Conservation (phyloP, 176 grass and related monocot genomes). For the Stipa capillata region DNA sequence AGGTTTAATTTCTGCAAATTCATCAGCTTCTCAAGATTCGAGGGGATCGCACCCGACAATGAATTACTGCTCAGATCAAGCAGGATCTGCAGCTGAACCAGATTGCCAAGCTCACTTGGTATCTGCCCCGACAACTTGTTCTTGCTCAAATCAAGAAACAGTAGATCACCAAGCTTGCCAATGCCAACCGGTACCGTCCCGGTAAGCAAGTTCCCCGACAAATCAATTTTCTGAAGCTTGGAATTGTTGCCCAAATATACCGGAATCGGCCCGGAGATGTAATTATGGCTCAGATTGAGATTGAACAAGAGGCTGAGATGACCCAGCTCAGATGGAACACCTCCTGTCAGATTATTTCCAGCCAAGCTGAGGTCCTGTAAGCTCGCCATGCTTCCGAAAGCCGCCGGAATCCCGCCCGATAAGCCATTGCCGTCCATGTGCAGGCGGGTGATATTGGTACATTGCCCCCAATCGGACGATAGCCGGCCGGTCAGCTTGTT, state of each 20-base stretch:
- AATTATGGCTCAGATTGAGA: slow-evolving; percentile 72
- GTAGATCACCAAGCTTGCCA: slow-evolving; percentile 19
- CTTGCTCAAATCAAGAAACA: slow-evolving; percentile 64
- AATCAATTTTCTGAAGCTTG: slow-evolving; percentile 42
- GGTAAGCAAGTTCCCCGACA: slow-evolving; percentile 49
- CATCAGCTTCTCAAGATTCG: slow-evolving; percentile 45
- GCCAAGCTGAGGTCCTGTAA: slow-evolving; percentile 60
- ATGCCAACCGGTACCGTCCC: slow-evolving; percentile 35
- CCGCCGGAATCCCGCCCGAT: slow-evolving; percentile 48
- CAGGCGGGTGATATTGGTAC: slow-evolving; percentile 38
- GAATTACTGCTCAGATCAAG: slow-evolving; percentile 93
- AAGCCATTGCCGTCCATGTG: slow-evolving; percentile 50
- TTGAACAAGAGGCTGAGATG: slow-evolving; percentile 39
- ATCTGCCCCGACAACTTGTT: slow-evolving; percentile 64
- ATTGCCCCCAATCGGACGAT: slow-evolving; percentile 65
- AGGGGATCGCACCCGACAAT: slow-evolving; percentile 48
- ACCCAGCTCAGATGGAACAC: slow-evolving; percentile 47
- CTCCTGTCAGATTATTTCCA: slow-evolving; percentile 46
- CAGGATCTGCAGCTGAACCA: slow-evolving; percentile 47
- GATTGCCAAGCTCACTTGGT: slow-evolving; percentile 63
- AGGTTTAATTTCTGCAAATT: slow-evolving; percentile 63
- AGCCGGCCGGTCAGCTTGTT: slow-evolving; percentile 58
- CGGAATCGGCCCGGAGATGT: slow-evolving; percentile 42
- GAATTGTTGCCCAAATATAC: slow-evolving; percentile 18
- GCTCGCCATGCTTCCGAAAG: slow-evolving; percentile 39